Conservation (phyloP, 2,329 filamentous ascomycete genomes). For the Diaporthe australafricana region DNA sequence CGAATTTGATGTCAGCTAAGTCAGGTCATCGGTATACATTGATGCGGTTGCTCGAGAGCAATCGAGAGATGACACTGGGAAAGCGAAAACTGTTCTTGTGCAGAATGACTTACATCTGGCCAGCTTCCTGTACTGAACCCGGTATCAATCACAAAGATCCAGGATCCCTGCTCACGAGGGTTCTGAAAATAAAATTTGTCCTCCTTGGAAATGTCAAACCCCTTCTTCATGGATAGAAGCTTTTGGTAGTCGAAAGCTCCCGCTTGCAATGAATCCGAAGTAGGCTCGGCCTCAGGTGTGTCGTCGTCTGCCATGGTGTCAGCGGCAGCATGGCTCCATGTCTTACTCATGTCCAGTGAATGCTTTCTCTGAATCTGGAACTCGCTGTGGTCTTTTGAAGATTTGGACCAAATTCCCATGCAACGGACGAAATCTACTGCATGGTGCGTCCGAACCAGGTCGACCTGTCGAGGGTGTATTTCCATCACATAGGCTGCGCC, state of each 20-base stretch:
- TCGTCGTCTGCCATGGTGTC: not conserved
- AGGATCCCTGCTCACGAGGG: not conserved
- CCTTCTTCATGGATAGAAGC: not conserved
- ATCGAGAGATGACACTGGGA: too few species aligned
- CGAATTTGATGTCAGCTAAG: not conserved
- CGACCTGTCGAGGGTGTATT: not conserved
- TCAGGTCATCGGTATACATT: too few species aligned
- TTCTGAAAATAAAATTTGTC: not conserved
- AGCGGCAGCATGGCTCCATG: not conserved
- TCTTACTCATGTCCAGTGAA: not conserved
- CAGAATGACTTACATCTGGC: not conserved
- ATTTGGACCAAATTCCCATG: not conserved
- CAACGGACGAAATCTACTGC: not conserved
- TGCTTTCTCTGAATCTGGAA: not conserved
- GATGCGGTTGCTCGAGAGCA: too few species aligned
- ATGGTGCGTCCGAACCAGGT: not conserved
- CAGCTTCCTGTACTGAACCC: not conserved
- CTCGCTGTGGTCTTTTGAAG: not conserved
- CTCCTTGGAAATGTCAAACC: not conserved
- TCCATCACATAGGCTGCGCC: not conserved
- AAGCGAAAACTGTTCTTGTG: too few species aligned
- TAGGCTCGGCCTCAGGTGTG: not conserved
- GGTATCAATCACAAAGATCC: not conserved
- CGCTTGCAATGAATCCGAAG: not conserved
- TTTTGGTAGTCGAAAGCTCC: not conserved